A percentile compares a stretch with the other conserved stretches of the same genome.
Conservation (phyloP, 441 rosid species). For the Codiaeum variegatum region DNA sequence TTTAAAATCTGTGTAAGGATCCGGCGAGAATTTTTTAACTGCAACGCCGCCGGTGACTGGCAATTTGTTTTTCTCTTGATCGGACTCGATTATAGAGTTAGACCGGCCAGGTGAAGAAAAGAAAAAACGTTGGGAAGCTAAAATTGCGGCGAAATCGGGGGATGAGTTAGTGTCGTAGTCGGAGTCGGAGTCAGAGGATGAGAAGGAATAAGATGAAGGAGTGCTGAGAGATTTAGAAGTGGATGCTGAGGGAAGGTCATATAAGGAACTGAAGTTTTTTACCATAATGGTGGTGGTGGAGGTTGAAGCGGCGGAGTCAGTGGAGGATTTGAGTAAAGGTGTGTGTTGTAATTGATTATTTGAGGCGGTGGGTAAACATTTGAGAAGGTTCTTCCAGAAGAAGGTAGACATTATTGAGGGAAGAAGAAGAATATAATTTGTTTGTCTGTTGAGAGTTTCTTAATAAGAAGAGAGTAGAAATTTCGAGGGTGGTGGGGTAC, state of each 20-base stretch:
- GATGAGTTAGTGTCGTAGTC: neutral
- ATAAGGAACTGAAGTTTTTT: constrained; percentile 49
- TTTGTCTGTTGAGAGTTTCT: neutral
- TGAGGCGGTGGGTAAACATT: constrained; percentile 34
- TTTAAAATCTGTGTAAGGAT: constrained; percentile 76
- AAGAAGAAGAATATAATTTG: neutral
- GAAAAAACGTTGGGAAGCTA: constrained; percentile 82
- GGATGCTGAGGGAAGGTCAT: constrained; percentile 34
- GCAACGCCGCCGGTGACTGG: too few relatives aligned
- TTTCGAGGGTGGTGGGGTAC: constrained; percentile 15
- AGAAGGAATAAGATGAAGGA: constrained; percentile 26
- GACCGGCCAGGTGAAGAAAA: constrained; percentile 85
- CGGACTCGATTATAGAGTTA: constrained; percentile 84
- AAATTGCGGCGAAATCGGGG: constrained; percentile 60
- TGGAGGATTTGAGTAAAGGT: neutral
- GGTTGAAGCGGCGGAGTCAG: neutral
- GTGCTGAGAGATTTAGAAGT: constrained; percentile 40
- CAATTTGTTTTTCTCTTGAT: too few relatives aligned
- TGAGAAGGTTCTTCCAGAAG: constrained; percentile 57
- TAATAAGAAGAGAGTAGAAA: neutral
- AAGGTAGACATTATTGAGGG: constrained; percentile 38
- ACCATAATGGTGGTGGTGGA: constrained; percentile 21
- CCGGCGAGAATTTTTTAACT: constrained; percentile 64
- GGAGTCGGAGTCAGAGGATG: constrained; percentile 19
- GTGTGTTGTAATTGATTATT: constrained; percentile 18